Evolutionary conservation across 1,284 basidiomycete genomes (phyloP), one percentile per base, ranked within the genome.

Genomic region (Ganoderma lucidum): DNA sequence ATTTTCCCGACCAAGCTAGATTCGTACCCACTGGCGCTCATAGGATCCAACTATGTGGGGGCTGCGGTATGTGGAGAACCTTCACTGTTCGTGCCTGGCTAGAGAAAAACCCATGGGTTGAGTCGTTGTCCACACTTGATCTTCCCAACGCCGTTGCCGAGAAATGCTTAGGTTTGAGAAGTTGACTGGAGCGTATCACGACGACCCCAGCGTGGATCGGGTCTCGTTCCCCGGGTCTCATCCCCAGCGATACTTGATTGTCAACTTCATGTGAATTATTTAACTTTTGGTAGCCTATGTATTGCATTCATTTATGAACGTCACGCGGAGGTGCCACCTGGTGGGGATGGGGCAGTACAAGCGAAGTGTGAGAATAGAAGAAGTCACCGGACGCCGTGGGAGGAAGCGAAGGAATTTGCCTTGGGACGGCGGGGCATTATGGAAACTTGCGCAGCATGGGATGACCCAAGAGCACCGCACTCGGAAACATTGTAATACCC

Each of bases 351-450:
- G 19, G 12, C 63, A 14, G 53, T 39, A 30, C 39, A 37, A 41
- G 12, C 41, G 28, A 17, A n/a, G 3, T 30, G 23, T 61, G 37
- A 23, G 39, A 44, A 41, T 42, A 23, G 5, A 23, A 32, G n/a
- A 64, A 32, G 53, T 64, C 15, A 6, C 39, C 63, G 37, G 35
- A 44, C 14, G 32, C n/a, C 62, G 62, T 63, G 62, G 51, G 62
- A 63, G 17, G 15, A n/a, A 35, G n/a, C 63, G 23, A 64, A 56
- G 56, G 41, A 39, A 58, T 15, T 64, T 58, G 28, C 53, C 39
- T 42, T 51, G 48, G n/a, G 28, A 58, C 32, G 44, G 53, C 23
- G 48, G 63, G 39, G 19, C 19, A 8, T 35, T 35, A 41, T 5
- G 12, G 53, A 41, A 42, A 19, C 30, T 35, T 44, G 53, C 63